phyloP scores from a whole-genome alignment of 768 basidiomycete species.

The Wakefieldia striispora region DNA sequence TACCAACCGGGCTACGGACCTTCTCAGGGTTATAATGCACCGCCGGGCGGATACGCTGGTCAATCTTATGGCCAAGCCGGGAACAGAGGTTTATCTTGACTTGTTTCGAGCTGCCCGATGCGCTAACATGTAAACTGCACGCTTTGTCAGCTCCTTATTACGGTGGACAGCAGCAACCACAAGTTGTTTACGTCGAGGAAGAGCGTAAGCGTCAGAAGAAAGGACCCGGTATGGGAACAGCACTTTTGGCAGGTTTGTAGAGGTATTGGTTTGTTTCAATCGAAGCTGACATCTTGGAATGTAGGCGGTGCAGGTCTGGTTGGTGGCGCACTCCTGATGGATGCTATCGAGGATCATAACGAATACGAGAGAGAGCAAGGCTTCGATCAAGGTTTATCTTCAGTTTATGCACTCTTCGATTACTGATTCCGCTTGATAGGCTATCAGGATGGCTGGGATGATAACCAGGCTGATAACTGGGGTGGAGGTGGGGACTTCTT shows the following conservation, averaged over 20 bases:
- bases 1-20: constrained; percentile 15
- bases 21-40: constrained; percentile 15
- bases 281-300: constrained; percentile 4
- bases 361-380: constrained; percentile 31
- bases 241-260: constrained; percentile 43
- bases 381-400: constrained; percentile 35
- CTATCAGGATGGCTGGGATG: constrained; percentile 25
- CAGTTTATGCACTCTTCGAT: constrained; percentile 2
- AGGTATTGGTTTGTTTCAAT: neutral
- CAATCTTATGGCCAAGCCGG: constrained; percentile 12
- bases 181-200: constrained; percentile 36
- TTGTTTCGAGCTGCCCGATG: neutral
- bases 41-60: constrained; percentile 15
- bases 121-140: constrained; percentile 1
- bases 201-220: constrained; percentile 40
- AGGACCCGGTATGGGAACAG: constrained; percentile 51
- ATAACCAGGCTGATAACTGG: constrained; percentile 2
- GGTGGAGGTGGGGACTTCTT: constrained; percentile 5
- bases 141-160: constrained; percentile 28
- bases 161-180: constrained; percentile 21
- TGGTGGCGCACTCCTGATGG: constrained; percentile 56
- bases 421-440: constrained; percentile 24
- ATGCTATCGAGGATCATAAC: constrained; percentile 47
- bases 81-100: constrained; percentile 22
- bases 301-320: constrained; percentile 62